phyloP scores from a whole-genome alignment of 2,329 filamentous ascomycete genomes.

The Penicillium fuscoglaucum region DNA sequence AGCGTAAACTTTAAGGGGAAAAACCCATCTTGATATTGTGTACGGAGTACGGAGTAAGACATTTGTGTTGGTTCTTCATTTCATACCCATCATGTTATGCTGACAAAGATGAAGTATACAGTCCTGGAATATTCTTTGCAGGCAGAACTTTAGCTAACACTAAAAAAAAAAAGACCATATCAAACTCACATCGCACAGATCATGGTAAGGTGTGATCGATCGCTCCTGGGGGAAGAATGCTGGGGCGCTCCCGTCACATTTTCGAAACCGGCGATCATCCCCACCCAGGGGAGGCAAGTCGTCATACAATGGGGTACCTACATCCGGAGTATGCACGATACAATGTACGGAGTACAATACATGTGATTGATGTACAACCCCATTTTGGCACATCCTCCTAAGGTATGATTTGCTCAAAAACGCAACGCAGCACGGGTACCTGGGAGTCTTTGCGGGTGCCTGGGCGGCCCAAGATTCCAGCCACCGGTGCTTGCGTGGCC shows the following conservation, averaged over 20 bases:
- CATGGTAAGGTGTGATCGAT: background rate
- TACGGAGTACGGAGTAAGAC: background rate
- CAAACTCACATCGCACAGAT: background rate
- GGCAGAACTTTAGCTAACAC: background rate
- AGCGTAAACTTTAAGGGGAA: background rate
- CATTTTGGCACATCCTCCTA: background rate
- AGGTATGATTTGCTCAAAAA: background rate
- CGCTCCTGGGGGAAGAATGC: conserved; percentile 18
- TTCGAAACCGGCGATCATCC: conserved; percentile 7
- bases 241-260: conserved; percentile 18
- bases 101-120: background rate
- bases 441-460: conserved; percentile 8
- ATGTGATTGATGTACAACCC: background rate
- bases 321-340: background rate
- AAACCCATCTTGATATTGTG: background rate
- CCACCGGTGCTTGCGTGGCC: conserved; percentile 25
- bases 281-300: conserved; percentile 5
- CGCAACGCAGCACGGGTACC: conserved; percentile 5
- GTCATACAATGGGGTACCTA: background rate
- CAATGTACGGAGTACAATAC: background rate
- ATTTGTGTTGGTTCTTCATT: background rate
- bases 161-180: background rate
- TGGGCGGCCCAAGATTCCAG: conserved; percentile 14
- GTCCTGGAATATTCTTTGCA: background rate
- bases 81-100: no score